A percentile compares a stretch with the other conserved stretches of the same genome.
These are phyloP conservation scores for Colletotrichum melonis DNA, from an alignment of 2,329 filamentous ascomycete genomes.

Conservation along the genomic window DNA sequence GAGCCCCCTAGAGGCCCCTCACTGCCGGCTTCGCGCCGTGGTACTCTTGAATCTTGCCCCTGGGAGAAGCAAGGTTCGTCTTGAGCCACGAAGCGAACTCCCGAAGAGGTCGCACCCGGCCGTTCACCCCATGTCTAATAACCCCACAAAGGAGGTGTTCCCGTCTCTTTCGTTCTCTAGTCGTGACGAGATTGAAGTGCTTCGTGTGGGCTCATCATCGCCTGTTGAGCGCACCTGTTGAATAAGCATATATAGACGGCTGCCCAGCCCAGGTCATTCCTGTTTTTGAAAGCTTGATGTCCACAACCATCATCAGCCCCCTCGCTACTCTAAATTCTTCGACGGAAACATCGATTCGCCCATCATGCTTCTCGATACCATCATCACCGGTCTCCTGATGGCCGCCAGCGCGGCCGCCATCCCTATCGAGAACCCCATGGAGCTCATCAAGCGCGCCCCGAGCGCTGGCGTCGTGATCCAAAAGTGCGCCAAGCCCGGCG, in stretches of 20 bases:
- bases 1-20: neutral
- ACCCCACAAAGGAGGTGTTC: conserved; percentile 18
- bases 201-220: conserved; percentile 19
- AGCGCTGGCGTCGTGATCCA: conserved; percentile 56
- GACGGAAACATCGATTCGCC: neutral
- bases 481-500: conserved; percentile 55
- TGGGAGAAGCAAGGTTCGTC: conserved; percentile 8
- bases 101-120: neutral
- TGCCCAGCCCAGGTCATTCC: neutral
- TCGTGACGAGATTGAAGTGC: conserved; percentile 27
- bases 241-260: conserved; percentile 16
- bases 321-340: neutral
- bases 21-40: conserved; percentile 7
- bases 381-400: conserved; percentile 41
- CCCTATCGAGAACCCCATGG: conserved; percentile 49
- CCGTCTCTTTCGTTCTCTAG: neutral
- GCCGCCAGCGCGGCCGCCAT: conserved; percentile 43
- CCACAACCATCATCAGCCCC: neutral
- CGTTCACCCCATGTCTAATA: neutral
- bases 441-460: conserved; percentile 53
- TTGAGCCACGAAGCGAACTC: conserved; percentile 9
- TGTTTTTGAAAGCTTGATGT: neutral
- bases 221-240: neutral
- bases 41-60: neutral
- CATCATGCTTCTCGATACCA: conserved; percentile 42